Evolutionary conservation across 2,329 filamentous ascomycete genomes (phyloP), one percentile per base, ranked within the genome.

Genomic region (Didymella glomerata): DNA sequence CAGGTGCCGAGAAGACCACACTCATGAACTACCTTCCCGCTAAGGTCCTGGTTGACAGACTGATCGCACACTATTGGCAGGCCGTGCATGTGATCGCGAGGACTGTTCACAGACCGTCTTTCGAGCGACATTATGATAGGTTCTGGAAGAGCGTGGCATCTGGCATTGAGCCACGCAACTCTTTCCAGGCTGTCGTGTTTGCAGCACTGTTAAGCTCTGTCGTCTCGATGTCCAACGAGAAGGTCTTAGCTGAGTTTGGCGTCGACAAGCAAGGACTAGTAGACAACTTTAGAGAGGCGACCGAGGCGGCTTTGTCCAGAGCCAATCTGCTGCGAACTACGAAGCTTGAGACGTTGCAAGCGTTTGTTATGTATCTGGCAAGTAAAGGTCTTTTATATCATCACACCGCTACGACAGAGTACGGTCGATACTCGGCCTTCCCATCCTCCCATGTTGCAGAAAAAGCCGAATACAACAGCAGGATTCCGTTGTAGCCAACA

Each of bases 331-430:
- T 93, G 34, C 82, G 88, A 34, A 91, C 89, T 0, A 90, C 86
- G 0, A 89, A 87, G 64, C 78, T 91, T n/a, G 88, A 92, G 73
- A 90, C 88, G 0, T 80, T 93, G 67, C 90, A 93, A 71, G 89
- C 88, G 1, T 89, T 92, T 67, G 86, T 92, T 34, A 89, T 92
- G 81, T 93, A 92, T 64, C 80, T 92, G 77, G 87, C 90, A 75
- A 77, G 84, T 79, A 36, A n/a, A 27, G 14, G 7, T 18, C 13
- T 8, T 30, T 16, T 7, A 36, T n/a, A 11, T 36, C 16, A 24
- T 5, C 36, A 16, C 4, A 22, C 4, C 5, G 18, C 14, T 16
- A 38, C 8, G 8, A 20, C n/a, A n/a, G 32, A 16, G 30, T n/a
- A n/a, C n/a, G n/a, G n/a, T n/a, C 28, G 2, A 30, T 30, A 34